phyloP scores from a whole-genome alignment of 2,329 filamentous ascomycete genomes.

The Dactylellina haptotyla region DNA sequence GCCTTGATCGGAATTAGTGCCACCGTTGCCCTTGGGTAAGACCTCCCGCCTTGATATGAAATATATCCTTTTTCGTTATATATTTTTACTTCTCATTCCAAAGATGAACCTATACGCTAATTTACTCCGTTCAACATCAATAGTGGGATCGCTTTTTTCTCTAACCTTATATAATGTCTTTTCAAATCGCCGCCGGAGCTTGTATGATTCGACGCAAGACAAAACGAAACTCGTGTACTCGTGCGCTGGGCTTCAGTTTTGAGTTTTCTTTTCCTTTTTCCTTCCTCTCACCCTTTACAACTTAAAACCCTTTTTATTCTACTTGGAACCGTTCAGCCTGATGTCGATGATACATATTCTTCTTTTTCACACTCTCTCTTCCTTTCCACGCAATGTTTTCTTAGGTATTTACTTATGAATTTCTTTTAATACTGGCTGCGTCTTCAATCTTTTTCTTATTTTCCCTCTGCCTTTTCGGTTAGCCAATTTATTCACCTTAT shows the following conservation, averaged over 20 bases:
- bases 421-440: conserved; percentile 1
- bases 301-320: conserved; percentile 61
- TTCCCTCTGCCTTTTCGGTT: background rate
- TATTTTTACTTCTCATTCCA: too few relatives aligned
- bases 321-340: too few relatives aligned
- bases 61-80: background rate
- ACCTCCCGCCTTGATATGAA: conserved; percentile 60
- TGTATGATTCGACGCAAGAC: background rate
- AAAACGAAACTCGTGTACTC: too few relatives aligned
- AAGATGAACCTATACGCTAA: background rate
- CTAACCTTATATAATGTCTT: conserved; percentile 37
- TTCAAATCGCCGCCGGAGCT: background rate
- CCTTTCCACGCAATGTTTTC: background rate
- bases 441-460: background rate
- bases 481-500: background rate
- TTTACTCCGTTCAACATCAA: background rate
- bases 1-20: conserved; percentile 86
- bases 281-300: conserved; percentile 11
- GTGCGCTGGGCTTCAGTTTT: too few relatives aligned
- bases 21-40: conserved; percentile 89
- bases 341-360: conserved; percentile 14
- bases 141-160: conserved; percentile 44
- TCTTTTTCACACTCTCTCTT: background rate
- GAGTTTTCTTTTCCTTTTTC: background rate
- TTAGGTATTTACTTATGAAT: background rate